Conservation (phyloP, 139 green algal species). For the Protoeuglena noctilucae region DNA sequence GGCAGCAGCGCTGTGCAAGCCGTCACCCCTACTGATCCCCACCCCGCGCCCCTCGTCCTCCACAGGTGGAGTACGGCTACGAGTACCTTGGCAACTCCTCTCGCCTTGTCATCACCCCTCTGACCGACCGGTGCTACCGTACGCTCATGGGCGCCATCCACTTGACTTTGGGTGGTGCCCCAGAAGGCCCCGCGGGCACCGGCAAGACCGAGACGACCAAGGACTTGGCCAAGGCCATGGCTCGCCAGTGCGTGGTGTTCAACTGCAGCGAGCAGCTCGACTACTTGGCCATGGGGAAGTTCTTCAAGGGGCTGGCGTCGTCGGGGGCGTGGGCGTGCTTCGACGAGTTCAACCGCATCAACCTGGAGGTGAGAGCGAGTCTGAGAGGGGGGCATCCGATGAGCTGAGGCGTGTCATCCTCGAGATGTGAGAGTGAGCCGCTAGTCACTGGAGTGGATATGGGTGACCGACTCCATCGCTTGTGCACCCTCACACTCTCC, state of each 20-base stretch:
- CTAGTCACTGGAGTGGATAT: too few relatives aligned
- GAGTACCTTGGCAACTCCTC: constrained; percentile 45
- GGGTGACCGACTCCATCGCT: too few relatives aligned
- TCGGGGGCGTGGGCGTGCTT: constrained; percentile 9
- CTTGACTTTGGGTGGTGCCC: constrained; percentile 40
- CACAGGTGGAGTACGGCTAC: constrained; percentile 38
- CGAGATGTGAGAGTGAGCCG: too few relatives aligned
- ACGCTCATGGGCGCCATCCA: constrained; percentile 48
- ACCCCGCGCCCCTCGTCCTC: too few relatives aligned
- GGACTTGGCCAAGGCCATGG: constrained; percentile 17
- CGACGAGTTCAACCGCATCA: constrained; percentile 13
- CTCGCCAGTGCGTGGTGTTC: constrained; percentile 27
- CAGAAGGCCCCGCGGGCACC: constrained; percentile 24
- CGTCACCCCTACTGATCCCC: too few relatives aligned
- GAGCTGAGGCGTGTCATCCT: too few relatives aligned
- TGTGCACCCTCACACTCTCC: too few relatives aligned
- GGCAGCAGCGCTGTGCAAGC: too few relatives aligned
- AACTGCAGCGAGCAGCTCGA: constrained; percentile 26
- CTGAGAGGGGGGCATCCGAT: too few relatives aligned
- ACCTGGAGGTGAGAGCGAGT: constrained; percentile 10
- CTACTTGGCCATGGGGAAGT: constrained; percentile 27
- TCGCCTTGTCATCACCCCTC: constrained; percentile 42
- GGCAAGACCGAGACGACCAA: constrained; percentile 13
- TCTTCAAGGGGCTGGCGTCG: constrained; percentile 22
- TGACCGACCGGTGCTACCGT: constrained; percentile 36